These are phyloP conservation scores for Noccaea bulbosa DNA, from an alignment of 345 rosid species.

Conservation along the genomic window DNA sequence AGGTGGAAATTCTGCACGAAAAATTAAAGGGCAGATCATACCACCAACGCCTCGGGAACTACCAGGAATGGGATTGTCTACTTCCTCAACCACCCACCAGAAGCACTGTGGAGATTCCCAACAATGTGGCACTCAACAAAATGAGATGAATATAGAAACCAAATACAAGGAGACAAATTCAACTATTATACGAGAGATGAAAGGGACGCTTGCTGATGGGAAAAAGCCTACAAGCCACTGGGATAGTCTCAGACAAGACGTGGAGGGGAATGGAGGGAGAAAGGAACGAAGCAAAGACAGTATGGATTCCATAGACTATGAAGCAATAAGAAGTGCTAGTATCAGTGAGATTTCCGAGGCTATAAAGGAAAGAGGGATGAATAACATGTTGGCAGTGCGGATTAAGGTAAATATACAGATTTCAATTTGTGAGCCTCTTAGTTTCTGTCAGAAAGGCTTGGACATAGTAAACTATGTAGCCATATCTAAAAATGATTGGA, in stretches of 20 bases:
- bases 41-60: conserved; percentile 37
- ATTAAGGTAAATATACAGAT: conserved; percentile 61
- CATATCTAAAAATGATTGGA: conserved; percentile 27
- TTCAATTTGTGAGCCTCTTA: neutral
- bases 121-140: conserved; percentile 37
- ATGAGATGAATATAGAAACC: conserved; percentile 40
- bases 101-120: conserved; percentile 38
- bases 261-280: conserved; percentile 42
- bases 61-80: conserved; percentile 21
- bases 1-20: conserved; percentile 28
- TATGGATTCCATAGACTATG: conserved; percentile 84
- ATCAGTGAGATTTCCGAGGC: conserved; percentile 59
- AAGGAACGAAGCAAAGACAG: conserved; percentile 58
- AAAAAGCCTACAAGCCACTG: conserved; percentile 64
- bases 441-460: conserved; percentile 24
- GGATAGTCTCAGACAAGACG: conserved; percentile 76
- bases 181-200: conserved; percentile 51
- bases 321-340: conserved; percentile 69
- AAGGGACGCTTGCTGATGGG: conserved; percentile 49
- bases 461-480: conserved; percentile 11
- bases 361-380: conserved; percentile 89
- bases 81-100: conserved; percentile 38
- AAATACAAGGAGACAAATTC: conserved; percentile 44
- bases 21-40: conserved; percentile 36
- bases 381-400: conserved; percentile 83